Conservation (phyloP, 306 rosid genomes). For the Malus asiatica region DNA sequence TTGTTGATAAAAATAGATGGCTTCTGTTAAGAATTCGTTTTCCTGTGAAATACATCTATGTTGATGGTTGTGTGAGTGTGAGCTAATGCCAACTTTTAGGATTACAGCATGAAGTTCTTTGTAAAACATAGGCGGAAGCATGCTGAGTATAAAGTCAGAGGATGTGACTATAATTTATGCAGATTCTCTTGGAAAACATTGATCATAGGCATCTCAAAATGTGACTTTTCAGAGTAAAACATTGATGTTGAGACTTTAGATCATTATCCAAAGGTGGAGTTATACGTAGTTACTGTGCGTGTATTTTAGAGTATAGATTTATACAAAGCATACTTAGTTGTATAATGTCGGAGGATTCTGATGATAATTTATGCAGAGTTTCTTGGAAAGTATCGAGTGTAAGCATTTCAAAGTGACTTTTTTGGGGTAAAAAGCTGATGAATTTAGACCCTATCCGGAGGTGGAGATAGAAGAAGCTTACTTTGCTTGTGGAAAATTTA, state of each 20-base stretch:
- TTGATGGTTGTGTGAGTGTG: neutral
- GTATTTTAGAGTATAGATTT: too few species aligned
- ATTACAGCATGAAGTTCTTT: neutral
- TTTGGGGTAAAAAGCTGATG: neutral
- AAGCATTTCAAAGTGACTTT: neutral
- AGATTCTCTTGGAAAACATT: neutral
- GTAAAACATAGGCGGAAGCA: neutral
- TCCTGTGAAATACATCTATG: too few species aligned
- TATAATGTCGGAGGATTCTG: neutral
- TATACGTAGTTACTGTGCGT: too few species aligned
- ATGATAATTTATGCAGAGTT: neutral
- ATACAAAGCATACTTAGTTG: neutral
- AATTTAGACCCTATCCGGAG: neutral
- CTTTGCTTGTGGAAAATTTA: neutral
- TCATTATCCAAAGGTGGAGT: too few species aligned
- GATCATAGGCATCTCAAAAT: neutral
- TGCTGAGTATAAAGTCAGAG: neutral
- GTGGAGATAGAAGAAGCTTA: neutral
- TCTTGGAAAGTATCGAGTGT: neutral
- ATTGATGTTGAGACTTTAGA: too few species aligned
- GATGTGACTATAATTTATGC: neutral
- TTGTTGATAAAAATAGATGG: too few species aligned
- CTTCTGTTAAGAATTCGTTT: too few species aligned
- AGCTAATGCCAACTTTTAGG: neutral
- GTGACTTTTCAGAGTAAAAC: neutral